Evolutionary conservation across 2,329 filamentous ascomycete genomes (phyloP).

Genomic region (Bipolaris bicolor): DNA sequence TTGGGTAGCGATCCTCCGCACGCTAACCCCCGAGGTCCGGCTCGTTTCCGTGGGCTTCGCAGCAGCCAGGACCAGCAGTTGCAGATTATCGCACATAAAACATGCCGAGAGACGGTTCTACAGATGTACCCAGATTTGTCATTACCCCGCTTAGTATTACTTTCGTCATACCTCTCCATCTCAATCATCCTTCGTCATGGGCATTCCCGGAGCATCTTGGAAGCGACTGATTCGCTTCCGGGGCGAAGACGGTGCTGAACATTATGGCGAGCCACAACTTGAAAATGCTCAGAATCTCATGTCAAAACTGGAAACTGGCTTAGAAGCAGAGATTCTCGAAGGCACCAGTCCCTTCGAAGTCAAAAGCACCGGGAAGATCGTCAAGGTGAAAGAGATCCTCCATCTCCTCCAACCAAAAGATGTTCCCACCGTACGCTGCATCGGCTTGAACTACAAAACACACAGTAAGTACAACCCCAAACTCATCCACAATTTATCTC

Average conservation of each 20-base stretch:
- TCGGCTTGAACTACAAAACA: not conserved
- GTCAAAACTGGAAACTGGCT: not conserved
- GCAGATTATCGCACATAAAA: not conserved
- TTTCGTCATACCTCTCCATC: not conserved
- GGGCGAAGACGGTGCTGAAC: not conserved
- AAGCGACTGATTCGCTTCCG: slow-evolving; percentile 1
- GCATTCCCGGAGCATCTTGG: not conserved
- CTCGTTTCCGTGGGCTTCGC: slow-evolving; percentile 1
- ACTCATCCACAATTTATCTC: not conserved
- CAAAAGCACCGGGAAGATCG: not conserved
- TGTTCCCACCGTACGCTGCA: not conserved
- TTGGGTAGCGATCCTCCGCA: not conserved
- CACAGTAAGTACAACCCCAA: not conserved
- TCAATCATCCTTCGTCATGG: not conserved
- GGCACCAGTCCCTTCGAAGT: not conserved
- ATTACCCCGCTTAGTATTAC: not conserved
- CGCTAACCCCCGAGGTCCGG: not conserved
- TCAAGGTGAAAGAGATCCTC: not conserved
- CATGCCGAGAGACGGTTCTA: not conserved
- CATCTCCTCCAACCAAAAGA: slow-evolving; percentile 1
- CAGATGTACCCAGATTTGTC: not conserved
- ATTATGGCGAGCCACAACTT: not conserved
- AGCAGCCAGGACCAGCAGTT: not conserved
- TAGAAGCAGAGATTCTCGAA: slow-evolving; percentile 2
- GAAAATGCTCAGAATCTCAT: not conserved